Percentiles rank a stretch among this genome's conserved stretches.
These are phyloP conservation scores for Trichomonascaceae sp. DNA, from an alignment of 1,139 yeast genomes.

Conservation along the genomic window DNA sequence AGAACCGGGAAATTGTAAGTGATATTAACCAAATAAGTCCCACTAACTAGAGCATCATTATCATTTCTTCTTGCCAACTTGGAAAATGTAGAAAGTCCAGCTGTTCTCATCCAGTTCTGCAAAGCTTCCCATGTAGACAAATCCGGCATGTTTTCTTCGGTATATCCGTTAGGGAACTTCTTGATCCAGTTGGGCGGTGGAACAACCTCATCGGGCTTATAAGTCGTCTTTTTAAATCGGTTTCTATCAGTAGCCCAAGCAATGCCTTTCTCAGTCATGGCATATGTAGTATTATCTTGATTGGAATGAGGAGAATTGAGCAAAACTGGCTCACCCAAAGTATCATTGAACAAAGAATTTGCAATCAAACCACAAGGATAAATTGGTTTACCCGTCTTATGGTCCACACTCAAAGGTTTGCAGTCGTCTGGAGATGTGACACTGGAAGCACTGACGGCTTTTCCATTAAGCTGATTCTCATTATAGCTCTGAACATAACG, in stretches of 20 bases:
- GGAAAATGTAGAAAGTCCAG: constrained; percentile 81
- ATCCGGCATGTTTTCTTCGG: constrained; percentile 77
- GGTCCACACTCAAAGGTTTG: constrained; percentile 63
- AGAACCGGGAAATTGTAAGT: constrained; percentile 88
- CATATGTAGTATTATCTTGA: constrained; percentile 41
- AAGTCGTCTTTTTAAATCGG: constrained; percentile 73
- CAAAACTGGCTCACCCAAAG: constrained; percentile 50
- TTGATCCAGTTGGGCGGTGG: constrained; percentile 97
- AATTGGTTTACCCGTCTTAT: constrained; percentile 48
- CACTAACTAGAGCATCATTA: constrained; percentile 50
- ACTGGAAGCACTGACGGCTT: constrained; percentile 46
- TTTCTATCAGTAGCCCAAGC: constrained; percentile 82
- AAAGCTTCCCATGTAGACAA: constrained; percentile 70
- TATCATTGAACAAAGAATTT: constrained; percentile 86
- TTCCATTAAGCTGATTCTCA: constrained; percentile 84
- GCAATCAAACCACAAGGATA: constrained; percentile 98
- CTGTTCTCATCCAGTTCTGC: constrained; percentile 97
- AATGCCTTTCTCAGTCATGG: constrained; percentile 62
- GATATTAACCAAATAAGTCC: constrained; percentile 64
- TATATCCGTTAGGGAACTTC: constrained; percentile 83
- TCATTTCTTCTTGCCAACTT: constrained; percentile 81
- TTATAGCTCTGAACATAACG: constrained; percentile 85
- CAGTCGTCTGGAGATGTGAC: constrained; percentile 84
- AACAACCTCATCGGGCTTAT: constrained; percentile 63
- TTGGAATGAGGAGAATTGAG: constrained; percentile 39